These are phyloP conservation scores for Pyrenopolyporus hunteri DNA, from an alignment of 495 filamentous ascomycete genomes.

Conservation along the genomic window DNA sequence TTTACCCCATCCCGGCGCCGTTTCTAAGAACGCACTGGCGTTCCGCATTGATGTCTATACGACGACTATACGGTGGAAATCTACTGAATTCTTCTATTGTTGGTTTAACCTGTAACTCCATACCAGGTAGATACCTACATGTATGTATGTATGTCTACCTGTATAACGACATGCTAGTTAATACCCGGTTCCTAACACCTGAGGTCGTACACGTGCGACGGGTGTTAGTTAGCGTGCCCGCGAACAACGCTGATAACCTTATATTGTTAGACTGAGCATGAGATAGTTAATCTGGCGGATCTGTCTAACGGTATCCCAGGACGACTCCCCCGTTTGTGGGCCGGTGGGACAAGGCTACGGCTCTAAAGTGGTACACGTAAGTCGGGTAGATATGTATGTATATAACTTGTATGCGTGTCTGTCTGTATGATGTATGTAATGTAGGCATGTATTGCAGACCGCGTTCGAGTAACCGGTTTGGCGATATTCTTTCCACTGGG, in stretches of 20 bases:
- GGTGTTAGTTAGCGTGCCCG: slow-evolving; percentile 1
- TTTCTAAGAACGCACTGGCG: too few relatives aligned
- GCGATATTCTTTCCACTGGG: slow-evolving; percentile 1
- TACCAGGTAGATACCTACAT: too few relatives aligned
- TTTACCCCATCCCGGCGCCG: too few relatives aligned
- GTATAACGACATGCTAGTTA: too few relatives aligned
- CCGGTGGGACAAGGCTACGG: slow-evolving; percentile 18
- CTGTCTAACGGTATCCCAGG: slow-evolving; percentile 31
- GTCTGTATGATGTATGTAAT: slow-evolving; percentile 10
- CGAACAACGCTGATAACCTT: slow-evolving; percentile 8
- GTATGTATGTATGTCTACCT: not conserved
- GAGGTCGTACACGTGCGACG: not conserved
- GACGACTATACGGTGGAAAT: too few relatives aligned
- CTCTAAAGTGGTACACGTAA: slow-evolving; percentile 18
- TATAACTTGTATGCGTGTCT: too few relatives aligned
- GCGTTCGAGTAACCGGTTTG: slow-evolving; percentile 2
- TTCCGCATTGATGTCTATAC: too few relatives aligned
- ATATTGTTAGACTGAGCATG: slow-evolving; percentile 4
- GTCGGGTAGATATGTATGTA: not conserved
- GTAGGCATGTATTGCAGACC: not conserved
- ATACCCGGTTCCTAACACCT: not conserved
- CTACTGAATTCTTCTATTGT: too few relatives aligned
- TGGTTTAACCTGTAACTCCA: too few relatives aligned
- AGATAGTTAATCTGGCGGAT: slow-evolving; percentile 35
- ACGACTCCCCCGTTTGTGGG: slow-evolving; percentile 31